phyloP scores from a whole-genome alignment of 1,139 yeast species.

The Kazachstania sp. region DNA sequence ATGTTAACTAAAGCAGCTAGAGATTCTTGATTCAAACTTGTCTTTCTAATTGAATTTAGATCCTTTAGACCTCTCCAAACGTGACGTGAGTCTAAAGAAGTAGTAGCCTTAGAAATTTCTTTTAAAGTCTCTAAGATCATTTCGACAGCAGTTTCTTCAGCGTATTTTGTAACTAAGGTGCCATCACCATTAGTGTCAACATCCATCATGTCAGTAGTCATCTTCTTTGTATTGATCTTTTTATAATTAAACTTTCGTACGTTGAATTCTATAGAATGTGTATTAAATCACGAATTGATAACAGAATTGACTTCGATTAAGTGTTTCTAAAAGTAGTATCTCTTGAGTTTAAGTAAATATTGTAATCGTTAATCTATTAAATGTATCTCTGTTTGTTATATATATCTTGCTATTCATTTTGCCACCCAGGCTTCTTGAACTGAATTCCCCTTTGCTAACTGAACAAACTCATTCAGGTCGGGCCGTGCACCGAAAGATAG shows the following conservation, averaged over 20 bases:
- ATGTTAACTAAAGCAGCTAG: conserved; percentile 47
- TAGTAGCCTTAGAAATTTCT: conserved; percentile 52
- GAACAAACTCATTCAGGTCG: not conserved
- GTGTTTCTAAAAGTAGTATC: too few species aligned
- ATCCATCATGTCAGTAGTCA: conserved; percentile 24
- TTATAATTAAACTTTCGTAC: not conserved
- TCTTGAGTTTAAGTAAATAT: too few species aligned
- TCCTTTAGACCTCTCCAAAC: conserved; percentile 81
- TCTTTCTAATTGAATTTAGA: conserved; percentile 64
- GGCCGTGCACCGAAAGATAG: too few species aligned
- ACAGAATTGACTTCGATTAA: too few species aligned
- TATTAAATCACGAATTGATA: too few species aligned
- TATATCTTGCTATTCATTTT: not conserved
- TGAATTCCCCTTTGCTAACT: not conserved
- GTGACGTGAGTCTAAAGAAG: conserved; percentile 76
- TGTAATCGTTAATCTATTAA: too few species aligned
- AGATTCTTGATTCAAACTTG: conserved; percentile 41
- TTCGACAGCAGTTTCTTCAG: conserved; percentile 25
- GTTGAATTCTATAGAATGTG: too few species aligned
- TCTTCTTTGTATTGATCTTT: conserved; percentile 6
- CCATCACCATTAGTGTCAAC: conserved; percentile 25
- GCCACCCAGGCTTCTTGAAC: not conserved
- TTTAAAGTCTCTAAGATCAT: conserved; percentile 28
- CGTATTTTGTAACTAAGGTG: conserved; percentile 15
- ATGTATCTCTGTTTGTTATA: not conserved